These are phyloP conservation scores for Pichia sp. DNA, from an alignment of 1,139 yeast species.

Conservation along the genomic window DNA sequence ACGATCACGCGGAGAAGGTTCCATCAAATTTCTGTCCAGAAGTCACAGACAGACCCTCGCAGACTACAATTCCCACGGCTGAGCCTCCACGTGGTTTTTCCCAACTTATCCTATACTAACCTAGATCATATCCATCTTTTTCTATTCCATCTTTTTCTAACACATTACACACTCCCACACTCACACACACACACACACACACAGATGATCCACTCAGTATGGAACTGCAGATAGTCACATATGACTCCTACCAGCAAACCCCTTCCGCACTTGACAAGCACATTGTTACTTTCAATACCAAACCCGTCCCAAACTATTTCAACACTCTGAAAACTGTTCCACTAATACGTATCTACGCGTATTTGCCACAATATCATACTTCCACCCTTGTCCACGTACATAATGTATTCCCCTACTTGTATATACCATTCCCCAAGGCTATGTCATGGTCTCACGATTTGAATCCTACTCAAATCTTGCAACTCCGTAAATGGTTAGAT, in stretches of 20 bases:
- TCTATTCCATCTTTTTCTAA: too few species aligned
- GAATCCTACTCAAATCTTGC: constrained; percentile 23
- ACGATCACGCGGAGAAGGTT: too few species aligned
- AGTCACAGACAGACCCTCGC: too few species aligned
- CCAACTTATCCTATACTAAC: too few species aligned
- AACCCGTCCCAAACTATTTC: constrained; percentile 4
- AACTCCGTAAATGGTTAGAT: constrained; percentile 23
- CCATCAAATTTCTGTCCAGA: too few species aligned
- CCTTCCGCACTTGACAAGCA: constrained; percentile 39
- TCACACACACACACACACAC: too few species aligned
- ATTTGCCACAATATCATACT: constrained; percentile 46
- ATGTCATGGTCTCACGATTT: constrained; percentile 19
- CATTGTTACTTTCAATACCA: constrained; percentile 24
- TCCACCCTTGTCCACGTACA: constrained; percentile 62
- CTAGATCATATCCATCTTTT: too few species aligned
- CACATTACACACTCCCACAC: too few species aligned
- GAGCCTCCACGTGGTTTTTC: too few species aligned
- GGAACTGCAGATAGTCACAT: constrained; percentile 44
- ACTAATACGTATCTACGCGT: constrained; percentile 69
- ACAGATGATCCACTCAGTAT: too few species aligned
- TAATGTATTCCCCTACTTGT: constrained; percentile 77
- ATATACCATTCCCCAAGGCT: constrained; percentile 46
- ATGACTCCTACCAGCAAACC: constrained; percentile 55
- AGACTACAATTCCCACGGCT: too few species aligned
- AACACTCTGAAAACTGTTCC: constrained; percentile 50